phyloP scores from a whole-genome alignment of 1,139 yeast species.

The Saccharomyces hybrid region DNA sequence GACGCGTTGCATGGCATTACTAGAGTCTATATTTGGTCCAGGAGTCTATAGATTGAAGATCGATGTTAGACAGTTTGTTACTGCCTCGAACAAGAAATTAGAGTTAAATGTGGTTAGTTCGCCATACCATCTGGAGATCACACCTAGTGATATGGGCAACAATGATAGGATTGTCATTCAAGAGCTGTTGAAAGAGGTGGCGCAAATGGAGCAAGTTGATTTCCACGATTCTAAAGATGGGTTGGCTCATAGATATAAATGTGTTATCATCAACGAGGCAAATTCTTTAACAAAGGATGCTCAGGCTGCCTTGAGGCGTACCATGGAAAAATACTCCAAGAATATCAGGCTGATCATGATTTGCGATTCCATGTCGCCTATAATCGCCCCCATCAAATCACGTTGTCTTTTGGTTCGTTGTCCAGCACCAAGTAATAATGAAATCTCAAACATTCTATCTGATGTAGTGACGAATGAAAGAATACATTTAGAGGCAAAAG shows the following conservation, averaged over 20 bases:
- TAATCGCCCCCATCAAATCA: conserved; percentile 89
- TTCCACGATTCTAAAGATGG: conserved; percentile 29
- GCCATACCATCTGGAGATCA: conserved; percentile 84
- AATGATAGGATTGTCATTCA: conserved; percentile 92
- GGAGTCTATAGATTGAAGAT: conserved; percentile 80
- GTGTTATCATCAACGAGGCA: conserved; percentile 91
- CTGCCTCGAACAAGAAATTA: conserved; percentile 62
- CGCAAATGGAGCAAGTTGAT: conserved; percentile 91
- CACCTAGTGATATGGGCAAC: conserved; percentile 95
- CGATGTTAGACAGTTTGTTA: conserved; percentile 76
- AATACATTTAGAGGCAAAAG: conserved; percentile 36
- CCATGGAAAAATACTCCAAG: conserved; percentile 94
- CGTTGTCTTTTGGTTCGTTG: conserved; percentile 81
- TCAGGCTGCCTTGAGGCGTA: conserved; percentile 92
- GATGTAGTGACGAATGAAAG: conserved; percentile 52
- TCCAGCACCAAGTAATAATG: conserved; percentile 66
- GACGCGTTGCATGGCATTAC: conserved; percentile 78
- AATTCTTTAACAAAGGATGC: conserved; percentile 99
- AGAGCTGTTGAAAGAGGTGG: conserved; percentile 85
- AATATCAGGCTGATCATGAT: conserved; percentile 77
- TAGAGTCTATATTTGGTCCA: conserved; percentile 73
- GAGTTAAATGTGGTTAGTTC: conserved; percentile 89
- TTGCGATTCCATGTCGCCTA: conserved; percentile 83
- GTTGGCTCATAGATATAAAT: conserved; percentile 64
- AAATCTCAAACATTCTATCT: conserved; percentile 47